Conservation (phyloP, 2,329 filamentous ascomycete species). For the Cercospora sp. region DNA sequence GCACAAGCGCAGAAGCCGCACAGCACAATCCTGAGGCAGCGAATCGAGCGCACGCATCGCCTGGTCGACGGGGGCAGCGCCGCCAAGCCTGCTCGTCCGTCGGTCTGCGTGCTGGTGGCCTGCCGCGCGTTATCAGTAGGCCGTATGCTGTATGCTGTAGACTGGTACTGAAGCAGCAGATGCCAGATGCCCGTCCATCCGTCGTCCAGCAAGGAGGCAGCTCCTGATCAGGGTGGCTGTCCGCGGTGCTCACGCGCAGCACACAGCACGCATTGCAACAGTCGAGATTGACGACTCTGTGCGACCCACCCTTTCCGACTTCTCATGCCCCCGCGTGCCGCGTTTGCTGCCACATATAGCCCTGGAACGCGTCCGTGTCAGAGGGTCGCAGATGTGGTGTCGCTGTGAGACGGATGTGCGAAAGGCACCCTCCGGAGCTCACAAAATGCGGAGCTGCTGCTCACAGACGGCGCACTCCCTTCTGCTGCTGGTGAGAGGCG, state of each 20-base stretch:
- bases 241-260: conserved; percentile 9
- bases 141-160: background rate
- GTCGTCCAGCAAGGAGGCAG: background rate
- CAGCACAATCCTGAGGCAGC: background rate
- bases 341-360: background rate
- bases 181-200: background rate
- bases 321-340: conserved; percentile 2
- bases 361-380: background rate
- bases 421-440: background rate
- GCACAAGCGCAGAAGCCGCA: background rate
- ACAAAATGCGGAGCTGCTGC: background rate
- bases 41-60: background rate
- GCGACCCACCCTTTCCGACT: conserved; percentile 10
- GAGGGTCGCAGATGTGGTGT: background rate
- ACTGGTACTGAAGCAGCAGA: background rate
- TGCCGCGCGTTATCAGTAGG: background rate
- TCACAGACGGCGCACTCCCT: background rate
- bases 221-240: background rate
- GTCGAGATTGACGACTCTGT: conserved; percentile 6
- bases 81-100: background rate
- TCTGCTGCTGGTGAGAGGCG: background rate
- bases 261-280: background rate
- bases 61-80: background rate
- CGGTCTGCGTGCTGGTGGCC: background rate
- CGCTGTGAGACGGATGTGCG: background rate